These are phyloP conservation scores for Tetrahymena elliotti DNA, from an alignment of 73 alveolate genomes.

Conservation along the genomic window DNA sequence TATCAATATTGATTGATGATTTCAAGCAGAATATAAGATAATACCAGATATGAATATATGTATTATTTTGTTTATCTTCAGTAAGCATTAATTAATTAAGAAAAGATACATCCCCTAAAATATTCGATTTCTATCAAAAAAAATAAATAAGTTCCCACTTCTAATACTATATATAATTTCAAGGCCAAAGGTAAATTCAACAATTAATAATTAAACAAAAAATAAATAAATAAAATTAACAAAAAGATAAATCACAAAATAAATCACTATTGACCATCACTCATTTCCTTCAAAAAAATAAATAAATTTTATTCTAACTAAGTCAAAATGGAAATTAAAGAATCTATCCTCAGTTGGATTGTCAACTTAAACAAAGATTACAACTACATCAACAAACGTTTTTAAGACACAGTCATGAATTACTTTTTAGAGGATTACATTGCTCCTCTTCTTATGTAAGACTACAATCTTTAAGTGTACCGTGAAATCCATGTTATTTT, in stretches of 20 bases:
- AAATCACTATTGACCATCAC: neutral
- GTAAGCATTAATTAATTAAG: neutral
- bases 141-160: neutral
- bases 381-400: neutral
- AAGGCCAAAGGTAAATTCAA: neutral
- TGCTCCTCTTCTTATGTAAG: neutral
- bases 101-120: neutral
- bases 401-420: neutral
- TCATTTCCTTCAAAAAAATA: neutral
- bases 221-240: neutral
- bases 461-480: neutral
- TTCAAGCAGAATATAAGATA: neutral
- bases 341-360: neutral
- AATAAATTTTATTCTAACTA: neutral
- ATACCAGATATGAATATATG: neutral
- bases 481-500: neutral
- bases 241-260: neutral
- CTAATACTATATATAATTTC: neutral
- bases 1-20: neutral
- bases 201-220: neutral
- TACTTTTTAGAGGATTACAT: neutral
- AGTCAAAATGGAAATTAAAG: neutral
- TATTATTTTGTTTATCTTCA: neutral
- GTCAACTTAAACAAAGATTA: neutral
- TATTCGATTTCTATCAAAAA: neutral